Percentiles rank a stretch among this genome's conserved stretches.
Evolutionary conservation across 768 basidiomycete genomes (phyloP).

Genomic region (Lactarius sp.): DNA sequence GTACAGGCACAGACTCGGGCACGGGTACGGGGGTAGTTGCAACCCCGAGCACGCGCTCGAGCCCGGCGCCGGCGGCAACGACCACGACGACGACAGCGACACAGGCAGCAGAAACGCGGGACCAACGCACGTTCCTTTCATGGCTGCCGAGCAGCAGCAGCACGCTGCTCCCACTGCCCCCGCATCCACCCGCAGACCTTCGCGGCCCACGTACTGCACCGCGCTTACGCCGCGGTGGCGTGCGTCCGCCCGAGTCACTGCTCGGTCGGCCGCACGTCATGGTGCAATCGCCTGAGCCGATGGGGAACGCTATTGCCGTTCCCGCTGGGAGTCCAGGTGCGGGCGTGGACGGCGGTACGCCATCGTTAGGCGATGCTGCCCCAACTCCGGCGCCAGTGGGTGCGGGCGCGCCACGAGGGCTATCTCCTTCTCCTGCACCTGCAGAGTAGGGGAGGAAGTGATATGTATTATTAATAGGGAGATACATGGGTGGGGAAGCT

Average conservation of each 20-base stretch:
- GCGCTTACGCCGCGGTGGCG: conserved; percentile 60
- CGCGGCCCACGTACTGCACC: conserved; percentile 34
- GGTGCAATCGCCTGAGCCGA: too few species aligned
- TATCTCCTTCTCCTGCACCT: background rate
- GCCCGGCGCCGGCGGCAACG: conserved; percentile 1
- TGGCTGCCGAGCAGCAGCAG: conserved; percentile 15
- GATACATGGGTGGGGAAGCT: background rate
- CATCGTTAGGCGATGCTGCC: background rate
- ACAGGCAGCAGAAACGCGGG: background rate
- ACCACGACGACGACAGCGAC: background rate
- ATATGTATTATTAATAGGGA: background rate
- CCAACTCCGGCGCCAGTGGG: background rate
- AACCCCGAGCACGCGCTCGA: conserved; percentile 2
- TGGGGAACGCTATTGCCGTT: background rate
- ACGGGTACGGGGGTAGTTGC: background rate
- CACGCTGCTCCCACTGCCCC: background rate
- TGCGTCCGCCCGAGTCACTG: conserved; percentile 60
- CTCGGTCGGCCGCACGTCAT: conserved; percentile 35
- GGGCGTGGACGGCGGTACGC: background rate
- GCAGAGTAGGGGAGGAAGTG: background rate
- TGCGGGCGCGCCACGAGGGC: background rate
- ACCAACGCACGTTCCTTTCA: conserved; percentile 12
- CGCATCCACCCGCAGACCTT: background rate
- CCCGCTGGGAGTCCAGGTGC: background rate
- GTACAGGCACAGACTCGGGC: too few species aligned